Evolutionary conservation across 2,329 filamentous ascomycete species (phyloP).

Genomic region (Ploettnerulaceae sp.): DNA sequence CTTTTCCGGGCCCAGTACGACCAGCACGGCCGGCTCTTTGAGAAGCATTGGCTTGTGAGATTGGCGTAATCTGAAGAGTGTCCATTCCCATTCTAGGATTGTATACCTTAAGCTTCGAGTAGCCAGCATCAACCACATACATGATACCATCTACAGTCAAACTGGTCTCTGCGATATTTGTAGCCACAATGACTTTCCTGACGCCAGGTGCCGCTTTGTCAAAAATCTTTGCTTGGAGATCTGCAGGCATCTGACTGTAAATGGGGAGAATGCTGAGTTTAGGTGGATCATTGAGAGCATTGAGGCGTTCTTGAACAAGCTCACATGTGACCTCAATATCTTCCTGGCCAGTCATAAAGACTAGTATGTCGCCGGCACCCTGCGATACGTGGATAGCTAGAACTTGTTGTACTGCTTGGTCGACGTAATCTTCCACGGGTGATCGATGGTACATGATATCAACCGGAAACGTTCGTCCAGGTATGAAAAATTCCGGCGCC

Average conservation of each 20-base stretch:
- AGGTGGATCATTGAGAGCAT: conserved; percentile 87
- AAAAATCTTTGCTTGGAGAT: conserved; percentile 96
- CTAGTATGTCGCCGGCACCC: conserved; percentile 85
- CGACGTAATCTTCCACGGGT: conserved; percentile 95
- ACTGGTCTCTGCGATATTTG: conserved; percentile 97
- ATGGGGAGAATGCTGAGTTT: conserved; percentile 94
- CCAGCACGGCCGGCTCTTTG: conserved; percentile 92
- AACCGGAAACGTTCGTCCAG: conserved; percentile 92
- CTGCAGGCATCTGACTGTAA: conserved; percentile 99
- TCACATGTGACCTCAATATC: conserved; percentile 98
- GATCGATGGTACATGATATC: conserved; percentile 94
- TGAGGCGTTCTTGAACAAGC: conserved; percentile 78
- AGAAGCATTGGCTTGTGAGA: conserved; percentile 92
- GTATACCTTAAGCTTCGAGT: conserved; percentile 97
- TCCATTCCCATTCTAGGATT: conserved; percentile 99
- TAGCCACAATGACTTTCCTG: conserved; percentile 95
- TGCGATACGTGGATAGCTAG: conserved; percentile 95
- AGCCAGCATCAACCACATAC: conserved; percentile 96
- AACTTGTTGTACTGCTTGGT: conserved; percentile 93
- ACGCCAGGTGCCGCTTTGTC: conserved; percentile 86
- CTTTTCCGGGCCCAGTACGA: conserved; percentile 90
- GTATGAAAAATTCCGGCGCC: conserved; percentile 93
- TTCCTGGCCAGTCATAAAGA: conserved; percentile 99
- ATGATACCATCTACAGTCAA: conserved; percentile 98
- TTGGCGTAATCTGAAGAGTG: conserved; percentile 93